phyloP scores from a whole-genome alignment of 2,329 filamentous ascomycete genomes.

The Whalleya microplaca region DNA sequence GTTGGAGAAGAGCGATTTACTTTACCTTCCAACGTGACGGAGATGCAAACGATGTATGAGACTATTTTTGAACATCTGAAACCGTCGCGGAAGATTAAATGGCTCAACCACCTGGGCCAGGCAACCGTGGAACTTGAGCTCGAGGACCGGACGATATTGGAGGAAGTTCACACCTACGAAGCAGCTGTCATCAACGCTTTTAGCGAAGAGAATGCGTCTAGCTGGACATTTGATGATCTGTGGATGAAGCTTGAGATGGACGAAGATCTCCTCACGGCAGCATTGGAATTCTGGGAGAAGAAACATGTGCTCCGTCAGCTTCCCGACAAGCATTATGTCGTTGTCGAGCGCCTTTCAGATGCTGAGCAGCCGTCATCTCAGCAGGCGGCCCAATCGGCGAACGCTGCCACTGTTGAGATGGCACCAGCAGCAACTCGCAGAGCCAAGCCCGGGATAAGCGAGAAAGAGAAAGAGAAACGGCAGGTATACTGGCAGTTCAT shows the following conservation, averaged over 20 bases:
- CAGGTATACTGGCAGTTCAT: slow-evolving; percentile 89
- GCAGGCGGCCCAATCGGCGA: slow-evolving; percentile 24
- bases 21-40: slow-evolving; percentile 61
- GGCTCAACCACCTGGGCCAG: slow-evolving; percentile 81
- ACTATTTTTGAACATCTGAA: slow-evolving; percentile 79
- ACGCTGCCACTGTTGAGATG: slow-evolving; percentile 25
- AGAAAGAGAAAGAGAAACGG: slow-evolving; percentile 64
- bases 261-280: slow-evolving; percentile 68
- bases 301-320: slow-evolving; percentile 66
- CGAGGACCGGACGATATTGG: slow-evolving; percentile 73
- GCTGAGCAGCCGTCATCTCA: slow-evolving; percentile 36
- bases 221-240: slow-evolving; percentile 56
- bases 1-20: slow-evolving; percentile 71
- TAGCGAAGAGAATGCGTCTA: slow-evolving; percentile 37
- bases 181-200: slow-evolving; percentile 89
- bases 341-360: slow-evolving; percentile 67
- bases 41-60: slow-evolving; percentile 72
- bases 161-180: slow-evolving; percentile 81
- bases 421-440: slow-evolving; percentile 51
- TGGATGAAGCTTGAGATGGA: slow-evolving; percentile 68
- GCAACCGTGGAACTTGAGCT: slow-evolving; percentile 82
- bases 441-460: slow-evolving; percentile 55
- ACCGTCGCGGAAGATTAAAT: slow-evolving; percentile 81
- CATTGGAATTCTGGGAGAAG: slow-evolving; percentile 72
- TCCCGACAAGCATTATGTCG: slow-evolving; percentile 60